Evolutionary conservation across 768 basidiomycete species (phyloP).

Genomic region (Amyloporia xantha): DNA sequence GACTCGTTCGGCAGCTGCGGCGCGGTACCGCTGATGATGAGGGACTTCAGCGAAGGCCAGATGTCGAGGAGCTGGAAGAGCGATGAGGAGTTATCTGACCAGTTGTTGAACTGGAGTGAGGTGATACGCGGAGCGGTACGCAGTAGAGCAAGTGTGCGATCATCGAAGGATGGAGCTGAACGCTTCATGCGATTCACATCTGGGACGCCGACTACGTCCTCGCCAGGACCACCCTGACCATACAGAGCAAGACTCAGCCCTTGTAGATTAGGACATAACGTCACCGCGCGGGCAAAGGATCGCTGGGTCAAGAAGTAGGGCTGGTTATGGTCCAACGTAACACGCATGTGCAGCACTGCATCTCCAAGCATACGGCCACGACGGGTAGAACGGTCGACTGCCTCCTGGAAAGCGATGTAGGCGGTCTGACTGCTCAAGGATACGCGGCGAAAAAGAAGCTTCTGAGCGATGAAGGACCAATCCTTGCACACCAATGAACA

Average conservation of each 20-base stretch:
- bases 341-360: conserved; percentile 46
- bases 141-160: conserved; percentile 43
- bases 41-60: conserved; percentile 51
- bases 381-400: conserved; percentile 40
- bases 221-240: conserved; percentile 45
- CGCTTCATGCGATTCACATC: conserved; percentile 12
- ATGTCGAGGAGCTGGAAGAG: conserved; percentile 57
- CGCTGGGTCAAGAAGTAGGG: conserved; percentile 47
- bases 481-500: conserved; percentile 60
- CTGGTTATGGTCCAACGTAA: conserved; percentile 63
- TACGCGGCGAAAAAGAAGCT: conserved; percentile 54
- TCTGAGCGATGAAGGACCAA: conserved; percentile 62
- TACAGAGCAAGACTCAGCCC: conserved; percentile 54
- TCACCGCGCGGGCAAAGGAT: conserved; percentile 53
- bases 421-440: conserved; percentile 46
- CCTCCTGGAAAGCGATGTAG: conserved; percentile 46
- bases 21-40: conserved; percentile 44
- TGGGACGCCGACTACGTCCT: conserved; percentile 40
- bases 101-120: conserved; percentile 59
- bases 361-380: conserved; percentile 47
- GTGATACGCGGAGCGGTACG: conserved; percentile 48
- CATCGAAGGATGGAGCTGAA: conserved; percentile 17
- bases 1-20: conserved; percentile 42
- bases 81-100: conserved; percentile 55
- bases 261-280: conserved; percentile 51